Conservation (phyloP, 768 basidiomycete genomes). For the Lentinula boryana region DNA sequence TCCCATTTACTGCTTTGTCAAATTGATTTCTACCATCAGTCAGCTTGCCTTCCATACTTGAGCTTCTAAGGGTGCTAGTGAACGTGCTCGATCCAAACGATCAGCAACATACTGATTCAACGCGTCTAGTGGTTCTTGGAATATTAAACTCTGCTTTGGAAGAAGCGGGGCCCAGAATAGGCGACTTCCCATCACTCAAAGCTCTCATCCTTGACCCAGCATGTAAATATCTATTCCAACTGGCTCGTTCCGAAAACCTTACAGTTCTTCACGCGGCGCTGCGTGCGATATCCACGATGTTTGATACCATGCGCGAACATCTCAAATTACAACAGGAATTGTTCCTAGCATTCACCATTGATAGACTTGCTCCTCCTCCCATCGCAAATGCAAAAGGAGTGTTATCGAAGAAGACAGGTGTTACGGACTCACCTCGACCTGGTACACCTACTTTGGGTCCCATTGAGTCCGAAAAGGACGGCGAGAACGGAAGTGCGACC, state of each 20-base stretch:
- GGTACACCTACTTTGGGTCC: conserved; percentile 44
- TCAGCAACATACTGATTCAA: conserved; percentile 94
- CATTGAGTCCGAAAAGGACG: conserved; percentile 36
- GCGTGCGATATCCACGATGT: conserved; percentile 81
- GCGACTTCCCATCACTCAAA: conserved; percentile 71
- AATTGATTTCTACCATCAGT: conserved; percentile 35
- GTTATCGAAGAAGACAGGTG: conserved; percentile 24
- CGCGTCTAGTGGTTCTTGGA: conserved; percentile 80
- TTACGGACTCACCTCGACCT: conserved; percentile 39
- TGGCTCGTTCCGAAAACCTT: conserved; percentile 86
- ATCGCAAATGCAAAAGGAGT: conserved; percentile 17
- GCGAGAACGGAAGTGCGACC: conserved; percentile 35
- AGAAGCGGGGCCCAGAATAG: conserved; percentile 70
- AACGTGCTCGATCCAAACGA: conserved; percentile 94
- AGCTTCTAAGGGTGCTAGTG: conserved; percentile 89
- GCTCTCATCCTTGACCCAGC: conserved; percentile 80
- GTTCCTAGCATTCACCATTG: conserved; percentile 90
- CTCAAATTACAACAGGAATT: conserved; percentile 95
- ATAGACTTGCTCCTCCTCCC: conserved; percentile 68
- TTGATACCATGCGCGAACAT: conserved; percentile 79
- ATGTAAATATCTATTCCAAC: conserved; percentile 96
- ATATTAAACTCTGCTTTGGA: conserved; percentile 88
- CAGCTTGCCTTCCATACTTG: conserved; percentile 88
- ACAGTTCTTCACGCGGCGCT: conserved; percentile 75
- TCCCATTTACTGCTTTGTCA: conserved; percentile 11